Percentiles rank a stretch among this genome's conserved stretches.
Conservation (phyloP, 1,139 yeast species). For the Saccharomycopsis phalli region DNA sequence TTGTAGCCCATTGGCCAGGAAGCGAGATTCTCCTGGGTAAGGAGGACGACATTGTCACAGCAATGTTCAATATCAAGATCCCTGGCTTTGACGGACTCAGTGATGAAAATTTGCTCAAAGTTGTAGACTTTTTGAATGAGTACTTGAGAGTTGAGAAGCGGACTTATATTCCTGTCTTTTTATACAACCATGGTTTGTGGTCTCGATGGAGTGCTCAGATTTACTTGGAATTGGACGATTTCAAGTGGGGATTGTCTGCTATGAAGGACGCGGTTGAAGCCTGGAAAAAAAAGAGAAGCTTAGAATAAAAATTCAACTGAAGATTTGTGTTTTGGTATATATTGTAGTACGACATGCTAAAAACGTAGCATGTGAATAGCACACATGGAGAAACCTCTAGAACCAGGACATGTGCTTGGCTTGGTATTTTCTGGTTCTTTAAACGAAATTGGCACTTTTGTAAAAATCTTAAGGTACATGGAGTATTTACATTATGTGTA, state of each 20-base stretch:
- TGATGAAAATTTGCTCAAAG: slow-evolving; percentile 15
- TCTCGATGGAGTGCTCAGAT: slow-evolving; percentile 48
- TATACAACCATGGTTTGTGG: slow-evolving; percentile 33
- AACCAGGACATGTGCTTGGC: too few species aligned
- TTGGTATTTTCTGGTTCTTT: too few species aligned
- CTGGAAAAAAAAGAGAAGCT: not conserved
- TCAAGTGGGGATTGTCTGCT: slow-evolving; percentile 34
- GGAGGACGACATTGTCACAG: slow-evolving; percentile 29
- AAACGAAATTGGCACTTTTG: too few species aligned
- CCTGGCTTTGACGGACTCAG: slow-evolving; percentile 25
- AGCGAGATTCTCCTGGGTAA: slow-evolving; percentile 30
- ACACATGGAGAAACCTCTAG: too few species aligned
- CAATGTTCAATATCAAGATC: slow-evolving; percentile 41
- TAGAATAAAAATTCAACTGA: not conserved
- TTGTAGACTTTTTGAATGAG: slow-evolving; percentile 16
- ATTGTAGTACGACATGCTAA: not conserved
- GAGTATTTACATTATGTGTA: too few species aligned
- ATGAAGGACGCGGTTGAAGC: slow-evolving; percentile 21
- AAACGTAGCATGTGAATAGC: too few species aligned
- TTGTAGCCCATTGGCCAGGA: slow-evolving; percentile 33
- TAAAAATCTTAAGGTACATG: too few species aligned
- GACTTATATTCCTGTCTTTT: slow-evolving; percentile 37
- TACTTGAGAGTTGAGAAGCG: slow-evolving; percentile 25
- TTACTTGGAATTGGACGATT: slow-evolving; percentile 47
- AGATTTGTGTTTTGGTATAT: not conserved